Conservation (phyloP, 2,329 filamentous ascomycete genomes). For the Fusarium vanettenii region DNA sequence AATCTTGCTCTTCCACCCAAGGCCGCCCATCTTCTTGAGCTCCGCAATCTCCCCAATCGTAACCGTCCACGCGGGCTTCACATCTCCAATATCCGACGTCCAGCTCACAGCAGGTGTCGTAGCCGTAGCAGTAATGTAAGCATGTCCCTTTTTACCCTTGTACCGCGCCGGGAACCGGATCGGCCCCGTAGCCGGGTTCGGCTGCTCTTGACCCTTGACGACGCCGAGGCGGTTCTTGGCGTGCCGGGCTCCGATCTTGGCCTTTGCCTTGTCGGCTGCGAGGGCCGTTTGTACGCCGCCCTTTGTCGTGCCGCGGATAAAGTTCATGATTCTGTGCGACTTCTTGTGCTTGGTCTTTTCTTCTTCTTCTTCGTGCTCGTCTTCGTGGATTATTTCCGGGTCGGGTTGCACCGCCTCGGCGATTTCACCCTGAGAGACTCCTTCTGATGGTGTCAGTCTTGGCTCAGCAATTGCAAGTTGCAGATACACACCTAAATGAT, state of each 20-base stretch:
- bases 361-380: slow-evolving; percentile 58
- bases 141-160: slow-evolving; percentile 77
- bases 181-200: slow-evolving; percentile 69
- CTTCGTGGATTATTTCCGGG: slow-evolving; percentile 50
- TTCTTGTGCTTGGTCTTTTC: slow-evolving; percentile 59
- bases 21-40: slow-evolving; percentile 81
- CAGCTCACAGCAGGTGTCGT: slow-evolving; percentile 77
- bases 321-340: slow-evolving; percentile 62
- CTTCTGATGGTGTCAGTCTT: slow-evolving; percentile 44
- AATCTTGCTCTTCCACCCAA: slow-evolving; percentile 87
- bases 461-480: neutral
- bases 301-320: slow-evolving; percentile 78
- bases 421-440: slow-evolving; percentile 73
- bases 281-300: slow-evolving; percentile 79
- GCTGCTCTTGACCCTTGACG: slow-evolving; percentile 57
- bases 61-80: slow-evolving; percentile 76
- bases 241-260: slow-evolving; percentile 65
- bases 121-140: slow-evolving; percentile 75
- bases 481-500: slow-evolving; percentile 48
- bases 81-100: slow-evolving; percentile 64
- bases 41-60: slow-evolving; percentile 77
- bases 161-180: slow-evolving; percentile 81
- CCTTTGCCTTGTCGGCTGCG: slow-evolving; percentile 77
- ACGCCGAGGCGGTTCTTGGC: slow-evolving; percentile 80
- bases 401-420: slow-evolving; percentile 66